A percentile compares a stretch with the other conserved stretches of the same genome.
phyloP scores from a whole-genome alignment of 2,329 filamentous ascomycete genomes.

The Alternaria gansuensis region DNA sequence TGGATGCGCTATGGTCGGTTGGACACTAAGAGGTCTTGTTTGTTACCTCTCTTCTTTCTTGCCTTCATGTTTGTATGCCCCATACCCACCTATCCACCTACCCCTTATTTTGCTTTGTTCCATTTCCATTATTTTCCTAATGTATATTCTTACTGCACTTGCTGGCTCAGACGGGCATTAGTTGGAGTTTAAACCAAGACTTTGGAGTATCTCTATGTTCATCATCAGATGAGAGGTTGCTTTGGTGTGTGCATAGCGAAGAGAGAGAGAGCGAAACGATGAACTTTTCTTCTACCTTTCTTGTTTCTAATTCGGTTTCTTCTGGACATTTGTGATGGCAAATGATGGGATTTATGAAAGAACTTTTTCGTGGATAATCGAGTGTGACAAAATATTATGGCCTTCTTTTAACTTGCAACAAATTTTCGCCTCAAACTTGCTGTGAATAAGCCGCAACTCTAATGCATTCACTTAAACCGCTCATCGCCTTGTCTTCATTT shows the following conservation, averaged over 20 bases:
- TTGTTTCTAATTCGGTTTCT: slow-evolving; percentile 9
- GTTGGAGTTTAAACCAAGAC: background rate
- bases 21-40: slow-evolving; percentile 14
- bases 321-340: slow-evolving; percentile 5
- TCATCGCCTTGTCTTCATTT: background rate
- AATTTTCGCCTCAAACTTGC: background rate
- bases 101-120: slow-evolving; percentile 1
- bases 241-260: slow-evolving; percentile 7
- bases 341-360: slow-evolving; percentile 6
- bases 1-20: slow-evolving; percentile 20
- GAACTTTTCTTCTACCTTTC: slow-evolving; percentile 6
- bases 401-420: slow-evolving; percentile 6
- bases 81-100: slow-evolving; percentile 18
- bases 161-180: slow-evolving; percentile 3
- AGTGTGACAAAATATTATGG: slow-evolving; percentile 8
- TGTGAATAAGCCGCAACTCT: background rate
- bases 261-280: slow-evolving; percentile 1
- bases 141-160: slow-evolving; percentile 23
- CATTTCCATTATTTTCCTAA: slow-evolving; percentile 17
- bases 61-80: slow-evolving; percentile 19
- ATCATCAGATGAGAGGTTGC: slow-evolving; percentile 1
- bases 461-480: background rate
- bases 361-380: slow-evolving; percentile 1
- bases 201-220: background rate
- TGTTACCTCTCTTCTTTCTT: slow-evolving; percentile 15